These are phyloP conservation scores for Paramecium octaurelia DNA, from an alignment of 73 alveolate species.

Conservation along the genomic window DNA sequence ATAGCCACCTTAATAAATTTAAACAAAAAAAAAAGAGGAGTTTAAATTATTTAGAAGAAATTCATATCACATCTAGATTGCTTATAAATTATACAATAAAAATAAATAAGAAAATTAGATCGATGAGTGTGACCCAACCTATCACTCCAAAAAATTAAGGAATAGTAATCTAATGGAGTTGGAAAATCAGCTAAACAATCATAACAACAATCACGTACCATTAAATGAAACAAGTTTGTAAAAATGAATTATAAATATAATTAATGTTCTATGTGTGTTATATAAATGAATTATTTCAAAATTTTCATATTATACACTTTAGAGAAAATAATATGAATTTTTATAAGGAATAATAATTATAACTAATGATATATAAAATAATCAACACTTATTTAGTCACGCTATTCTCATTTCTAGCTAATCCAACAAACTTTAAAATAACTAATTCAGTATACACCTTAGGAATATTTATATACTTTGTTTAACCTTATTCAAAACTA, in stretches of 20 bases:
- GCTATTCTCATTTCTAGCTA: not conserved
- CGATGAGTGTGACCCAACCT: conserved; percentile 26
- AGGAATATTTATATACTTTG: not conserved
- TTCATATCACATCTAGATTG: conserved; percentile 19
- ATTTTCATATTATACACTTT: not conserved
- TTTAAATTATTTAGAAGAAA: conserved; percentile 17
- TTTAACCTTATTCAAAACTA: not conserved
- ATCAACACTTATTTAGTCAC: not conserved
- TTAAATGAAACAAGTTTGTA: not conserved
- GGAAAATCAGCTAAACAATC: conserved; percentile 1
- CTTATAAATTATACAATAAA: not conserved
- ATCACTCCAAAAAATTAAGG: conserved; percentile 24
- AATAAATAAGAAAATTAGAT: not conserved
- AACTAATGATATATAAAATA: not conserved
- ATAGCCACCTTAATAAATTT: not conserved
- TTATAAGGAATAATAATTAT: not conserved
- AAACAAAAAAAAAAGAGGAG: not conserved
- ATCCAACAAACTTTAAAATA: not conserved
- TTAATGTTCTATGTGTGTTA: not conserved
- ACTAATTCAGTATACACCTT: not conserved
- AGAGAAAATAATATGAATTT: not conserved
- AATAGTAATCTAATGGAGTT: conserved; percentile 4
- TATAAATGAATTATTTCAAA: not conserved
- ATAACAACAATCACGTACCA: not conserved
- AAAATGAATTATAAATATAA: not conserved